Percentiles rank a stretch among this genome's conserved stretches.
phyloP scores from a whole-genome alignment of 2,329 filamentous ascomycete genomes.

The Pseudogymnoascus sp. region DNA sequence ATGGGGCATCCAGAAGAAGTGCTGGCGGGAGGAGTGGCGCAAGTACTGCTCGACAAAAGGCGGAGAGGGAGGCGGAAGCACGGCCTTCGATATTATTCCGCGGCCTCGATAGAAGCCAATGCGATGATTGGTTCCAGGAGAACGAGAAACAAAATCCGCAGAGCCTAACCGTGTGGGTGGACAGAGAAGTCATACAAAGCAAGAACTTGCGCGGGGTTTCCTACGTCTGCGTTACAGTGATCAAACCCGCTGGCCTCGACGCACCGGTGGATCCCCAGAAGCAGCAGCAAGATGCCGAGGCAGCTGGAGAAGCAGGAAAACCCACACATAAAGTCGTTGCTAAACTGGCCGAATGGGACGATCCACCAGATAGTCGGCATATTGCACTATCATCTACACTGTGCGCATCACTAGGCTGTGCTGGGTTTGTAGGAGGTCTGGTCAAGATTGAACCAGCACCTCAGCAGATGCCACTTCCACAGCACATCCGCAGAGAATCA shows the following conservation, averaged over 20 bases:
- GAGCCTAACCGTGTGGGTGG: constrained; percentile 72
- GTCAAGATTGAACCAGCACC: constrained; percentile 80
- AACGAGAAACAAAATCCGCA: constrained; percentile 46
- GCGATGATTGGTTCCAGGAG: constrained; percentile 64
- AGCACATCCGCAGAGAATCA: constrained; percentile 29
- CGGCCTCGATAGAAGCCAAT: constrained; percentile 62
- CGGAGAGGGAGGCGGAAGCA: constrained; percentile 53
- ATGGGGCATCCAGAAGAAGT: constrained; percentile 69
- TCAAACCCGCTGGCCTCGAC: constrained; percentile 71
- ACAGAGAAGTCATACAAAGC: constrained; percentile 63
- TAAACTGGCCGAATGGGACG: constrained; percentile 68
- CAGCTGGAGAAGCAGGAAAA: constrained; percentile 46
- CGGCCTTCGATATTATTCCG: constrained; percentile 67
- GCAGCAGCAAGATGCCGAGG: constrained; percentile 58
- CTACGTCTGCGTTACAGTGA: constrained; percentile 76
- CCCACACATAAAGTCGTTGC: constrained; percentile 64
- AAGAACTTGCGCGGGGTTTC: constrained; percentile 66
- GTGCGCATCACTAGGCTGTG: constrained; percentile 62
- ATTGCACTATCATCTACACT: constrained; percentile 69
- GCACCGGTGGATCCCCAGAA: constrained; percentile 60
- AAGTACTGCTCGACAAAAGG: constrained; percentile 58
- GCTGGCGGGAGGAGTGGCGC: constrained; percentile 62
- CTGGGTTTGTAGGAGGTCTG: constrained; percentile 73
- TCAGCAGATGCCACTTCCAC: constrained; percentile 48
- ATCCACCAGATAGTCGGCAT: constrained; percentile 74